Percentiles rank a stretch among this genome's conserved stretches.
phyloP scores from a whole-genome alignment of 768 basidiomycete genomes.

The Heimioporus sp. region DNA sequence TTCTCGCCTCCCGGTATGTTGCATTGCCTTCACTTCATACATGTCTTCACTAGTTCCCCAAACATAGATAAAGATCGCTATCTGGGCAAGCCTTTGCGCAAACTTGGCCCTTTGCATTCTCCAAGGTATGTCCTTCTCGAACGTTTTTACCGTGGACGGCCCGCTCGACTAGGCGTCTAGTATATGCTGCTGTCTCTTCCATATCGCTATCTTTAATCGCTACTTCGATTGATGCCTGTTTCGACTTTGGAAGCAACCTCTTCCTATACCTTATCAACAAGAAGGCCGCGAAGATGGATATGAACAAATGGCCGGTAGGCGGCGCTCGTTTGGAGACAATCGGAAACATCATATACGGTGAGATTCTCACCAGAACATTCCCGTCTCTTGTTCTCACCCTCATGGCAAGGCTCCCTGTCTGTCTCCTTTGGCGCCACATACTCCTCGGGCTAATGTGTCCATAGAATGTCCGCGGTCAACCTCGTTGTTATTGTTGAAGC shows the following conservation, averaged over 20 bases:
- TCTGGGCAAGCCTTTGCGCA: conserved; percentile 77
- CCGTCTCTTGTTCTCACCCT: conserved; percentile 2
- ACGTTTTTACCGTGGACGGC: background rate
- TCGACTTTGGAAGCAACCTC: conserved; percentile 81
- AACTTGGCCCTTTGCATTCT: conserved; percentile 73
- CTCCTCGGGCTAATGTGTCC: conserved; percentile 1
- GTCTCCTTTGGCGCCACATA: background rate
- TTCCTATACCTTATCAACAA: conserved; percentile 78
- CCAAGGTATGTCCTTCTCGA: conserved; percentile 46
- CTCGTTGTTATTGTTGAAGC: conserved; percentile 90
- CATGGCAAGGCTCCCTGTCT: conserved; percentile 46
- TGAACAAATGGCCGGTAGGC: conserved; percentile 89
- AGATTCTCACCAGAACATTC: background rate
- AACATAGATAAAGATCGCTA: conserved; percentile 78
- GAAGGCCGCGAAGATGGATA: conserved; percentile 68
- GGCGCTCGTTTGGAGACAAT: conserved; percentile 89
- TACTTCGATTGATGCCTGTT: conserved; percentile 85
- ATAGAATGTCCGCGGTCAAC: conserved; percentile 89
- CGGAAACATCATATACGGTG: conserved; percentile 85
- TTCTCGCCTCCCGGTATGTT: conserved; percentile 61
- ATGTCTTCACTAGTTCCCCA: background rate
- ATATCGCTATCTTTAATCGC: conserved; percentile 84
- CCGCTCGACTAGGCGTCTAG: conserved; percentile 35
- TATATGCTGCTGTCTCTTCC: conserved; percentile 90
- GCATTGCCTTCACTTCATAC: background rate